Evolutionary conservation across 2,329 filamentous ascomycete genomes (phyloP), one percentile per base, ranked within the genome.

Genomic region (Fusarium pseudoanthophilum): DNA sequence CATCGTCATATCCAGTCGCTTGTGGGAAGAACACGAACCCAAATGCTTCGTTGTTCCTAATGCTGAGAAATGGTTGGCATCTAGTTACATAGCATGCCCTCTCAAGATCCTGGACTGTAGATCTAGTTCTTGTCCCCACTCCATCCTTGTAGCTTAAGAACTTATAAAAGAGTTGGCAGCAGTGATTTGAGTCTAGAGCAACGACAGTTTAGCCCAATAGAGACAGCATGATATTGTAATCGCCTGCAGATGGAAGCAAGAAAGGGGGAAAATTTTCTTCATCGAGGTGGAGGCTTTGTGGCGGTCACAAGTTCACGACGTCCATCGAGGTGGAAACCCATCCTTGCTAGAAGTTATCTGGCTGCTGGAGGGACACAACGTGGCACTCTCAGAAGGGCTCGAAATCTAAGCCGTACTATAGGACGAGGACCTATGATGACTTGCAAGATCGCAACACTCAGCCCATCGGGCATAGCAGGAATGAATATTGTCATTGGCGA

Each of bases 81-180:
- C 20, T 55, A 45, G 26, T 28, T 28, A 28, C 20, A 43, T 40
- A 56, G 36, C 30, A 37, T 60, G 46, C 42, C 63, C 66, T 62
- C 70, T 75, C 71, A 70, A 69, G 69, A 67, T 75, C 74, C 77
- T 66, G 76, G 77, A 73, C 72, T 67, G 77, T 73, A 78, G 77
- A 78, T 78, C 77, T 72, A 73, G 65, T 69, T 72, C 62, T 48
- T 66, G 57, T 64, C 67, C 64, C 71, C 74, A 76, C 71, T 69
- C 69, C 67, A 66, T 69, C 63, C 73, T 65, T 71, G 62, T 60
- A 71, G 58, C 36, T 59, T 53, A 49, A 62, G 64, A 56, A 62
- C 53, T 43, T 55, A 62, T 30, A 48, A 60, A 65, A 60, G 67
- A 57, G 55, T 67, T 67, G 60, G 63, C 60, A 73, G 67, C 67